Evolutionary conservation across 768 basidiomycete species (phyloP).

Genomic region (Trametes cingulata): DNA sequence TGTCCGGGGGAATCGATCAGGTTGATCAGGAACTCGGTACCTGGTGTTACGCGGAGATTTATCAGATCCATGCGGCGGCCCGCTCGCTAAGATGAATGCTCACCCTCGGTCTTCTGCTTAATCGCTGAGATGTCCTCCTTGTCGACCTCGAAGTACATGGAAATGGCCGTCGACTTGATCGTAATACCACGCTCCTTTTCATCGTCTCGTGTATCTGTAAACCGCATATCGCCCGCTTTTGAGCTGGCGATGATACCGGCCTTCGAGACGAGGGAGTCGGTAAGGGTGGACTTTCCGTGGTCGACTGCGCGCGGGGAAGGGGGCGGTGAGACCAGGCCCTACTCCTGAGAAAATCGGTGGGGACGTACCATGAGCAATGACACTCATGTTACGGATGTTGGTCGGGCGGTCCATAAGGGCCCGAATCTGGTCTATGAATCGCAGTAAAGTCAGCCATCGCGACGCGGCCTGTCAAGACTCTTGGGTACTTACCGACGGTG

Average conservation of each 20-base stretch:
- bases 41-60: conserved; percentile 37
- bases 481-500: conserved; percentile 68
- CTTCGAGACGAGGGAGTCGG: conserved; percentile 98
- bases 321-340: not conserved
- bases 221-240: conserved; percentile 96
- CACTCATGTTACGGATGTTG: conserved; percentile 95
- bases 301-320: conserved; percentile 63
- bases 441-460: conserved; percentile 12
- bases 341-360: not conserved
- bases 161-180: conserved; percentile 99
- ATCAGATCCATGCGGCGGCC: conserved; percentile 8
- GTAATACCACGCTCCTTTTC: conserved; percentile 99
- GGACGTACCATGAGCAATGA: conserved; percentile 82
- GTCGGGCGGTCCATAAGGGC: conserved; percentile 86
- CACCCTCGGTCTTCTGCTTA: conserved; percentile 93
- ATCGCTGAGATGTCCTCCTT: conserved; percentile 86
- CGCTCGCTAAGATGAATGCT: conserved; percentile 26
- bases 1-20: conserved; percentile 99
- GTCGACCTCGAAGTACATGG: conserved; percentile 97
- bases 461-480: not conserved
- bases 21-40: conserved; percentile 98
- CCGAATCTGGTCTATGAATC: conserved; percentile 75
- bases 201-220: conserved; percentile 95
- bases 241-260: conserved; percentile 96
- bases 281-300: conserved; percentile 99